A percentile compares a stretch with the other conserved stretches of the same genome.
These are phyloP conservation scores for Rhodocollybia butyracea DNA, from an alignment of 768 basidiomycete species.

Conservation along the genomic window DNA sequence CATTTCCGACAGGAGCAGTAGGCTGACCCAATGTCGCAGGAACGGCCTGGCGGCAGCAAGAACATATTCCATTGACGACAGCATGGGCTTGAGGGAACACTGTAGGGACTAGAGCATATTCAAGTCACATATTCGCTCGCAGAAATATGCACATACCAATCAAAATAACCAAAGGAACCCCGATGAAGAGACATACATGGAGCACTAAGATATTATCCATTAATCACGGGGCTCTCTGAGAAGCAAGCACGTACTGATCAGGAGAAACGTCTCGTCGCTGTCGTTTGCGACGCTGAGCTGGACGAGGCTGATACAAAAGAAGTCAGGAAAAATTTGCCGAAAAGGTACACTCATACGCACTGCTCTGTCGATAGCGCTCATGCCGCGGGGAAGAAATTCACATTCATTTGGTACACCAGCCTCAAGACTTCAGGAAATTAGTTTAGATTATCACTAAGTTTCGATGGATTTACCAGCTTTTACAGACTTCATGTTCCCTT, in stretches of 20 bases:
- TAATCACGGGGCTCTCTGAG: background rate
- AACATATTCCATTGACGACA: constrained; percentile 3
- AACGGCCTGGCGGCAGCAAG: constrained; percentile 5
- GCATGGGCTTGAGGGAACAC: constrained; percentile 1
- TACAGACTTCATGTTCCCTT: constrained; percentile 7
- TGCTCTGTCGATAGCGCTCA: constrained; percentile 13
- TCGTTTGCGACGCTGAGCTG: constrained; percentile 11
- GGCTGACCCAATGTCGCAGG: constrained; percentile 1
- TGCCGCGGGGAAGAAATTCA: constrained; percentile 11
- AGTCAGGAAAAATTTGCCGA: background rate
- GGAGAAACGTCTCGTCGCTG: constrained; percentile 8
- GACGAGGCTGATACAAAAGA: constrained; percentile 6
- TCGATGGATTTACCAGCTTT: background rate
- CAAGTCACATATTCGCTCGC: background rate
- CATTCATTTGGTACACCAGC: constrained; percentile 13
- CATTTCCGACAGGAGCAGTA: background rate
- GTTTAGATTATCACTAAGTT: background rate
- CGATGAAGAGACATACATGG: background rate
- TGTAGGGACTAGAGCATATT: background rate
- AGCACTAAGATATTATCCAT: constrained; percentile 2
- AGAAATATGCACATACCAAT: background rate
- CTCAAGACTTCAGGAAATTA: constrained; percentile 7
- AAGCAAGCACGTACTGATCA: constrained; percentile 5
- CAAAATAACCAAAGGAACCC: background rate
- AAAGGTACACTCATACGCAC: constrained; percentile 3